Conservation (phyloP, 345 rosid genomes). For the Murraya paniculata region DNA sequence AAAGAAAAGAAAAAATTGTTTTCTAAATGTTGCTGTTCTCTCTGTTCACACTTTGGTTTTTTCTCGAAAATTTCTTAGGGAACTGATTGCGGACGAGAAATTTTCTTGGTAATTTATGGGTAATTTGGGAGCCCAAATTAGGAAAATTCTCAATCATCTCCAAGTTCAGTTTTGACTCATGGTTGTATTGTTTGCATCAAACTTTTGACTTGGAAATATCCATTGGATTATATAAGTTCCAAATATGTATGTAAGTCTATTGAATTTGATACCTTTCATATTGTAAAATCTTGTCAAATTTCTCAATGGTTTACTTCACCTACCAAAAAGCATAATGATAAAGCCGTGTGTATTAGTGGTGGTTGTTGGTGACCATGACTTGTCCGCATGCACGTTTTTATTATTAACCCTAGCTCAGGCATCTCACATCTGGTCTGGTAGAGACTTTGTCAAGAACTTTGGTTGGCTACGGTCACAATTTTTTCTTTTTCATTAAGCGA, state of each 20-base stretch:
- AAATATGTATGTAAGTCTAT: not conserved
- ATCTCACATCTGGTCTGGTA: too few relatives aligned
- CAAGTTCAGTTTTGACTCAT: not conserved
- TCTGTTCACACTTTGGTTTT: not conserved
- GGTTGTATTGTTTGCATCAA: not conserved
- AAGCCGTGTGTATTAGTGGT: not conserved
- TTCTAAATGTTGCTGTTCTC: not conserved
- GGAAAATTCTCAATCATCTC: not conserved
- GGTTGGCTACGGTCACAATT: too few relatives aligned
- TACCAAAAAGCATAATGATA: not conserved
- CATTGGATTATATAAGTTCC: not conserved
- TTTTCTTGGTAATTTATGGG: not conserved
- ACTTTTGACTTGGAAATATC: not conserved
- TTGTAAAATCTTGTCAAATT: not conserved
- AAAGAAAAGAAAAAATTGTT: not conserved
- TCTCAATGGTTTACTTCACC: conserved; percentile 24
- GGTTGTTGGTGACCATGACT: conserved; percentile 29
- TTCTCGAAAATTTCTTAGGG: not conserved
- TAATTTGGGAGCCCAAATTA: not conserved
- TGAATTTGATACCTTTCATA: not conserved
- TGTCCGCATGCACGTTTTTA: not conserved
- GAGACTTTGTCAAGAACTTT: too few relatives aligned
- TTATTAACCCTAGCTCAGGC: not conserved
- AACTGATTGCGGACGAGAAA: not conserved
- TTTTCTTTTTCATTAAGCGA: not conserved